Evolutionary conservation across 106 monocot species (phyloP).

Genomic region (Apostasia shenzhenica): DNA sequence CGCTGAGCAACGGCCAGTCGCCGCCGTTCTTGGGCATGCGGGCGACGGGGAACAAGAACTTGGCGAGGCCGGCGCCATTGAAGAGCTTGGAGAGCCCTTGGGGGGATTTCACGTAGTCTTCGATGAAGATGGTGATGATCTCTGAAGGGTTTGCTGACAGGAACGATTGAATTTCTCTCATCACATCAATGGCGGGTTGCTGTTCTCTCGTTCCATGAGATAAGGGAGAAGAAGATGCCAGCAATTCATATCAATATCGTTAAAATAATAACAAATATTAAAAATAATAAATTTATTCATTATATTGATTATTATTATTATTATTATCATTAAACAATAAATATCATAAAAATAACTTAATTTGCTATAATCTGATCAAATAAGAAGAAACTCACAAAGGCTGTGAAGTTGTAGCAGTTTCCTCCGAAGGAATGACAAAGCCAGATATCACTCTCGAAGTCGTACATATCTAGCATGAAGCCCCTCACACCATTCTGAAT

Average conservation of each 20-base stretch:
- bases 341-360: too few species aligned
- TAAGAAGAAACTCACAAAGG: conserved; percentile 32
- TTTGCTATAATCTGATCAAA: not conserved
- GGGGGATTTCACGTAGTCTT: conserved; percentile 50
- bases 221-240: not conserved
- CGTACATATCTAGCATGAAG: conserved; percentile 63
- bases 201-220: not conserved
- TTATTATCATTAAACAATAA: not conserved
- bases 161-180: conserved; percentile 50
- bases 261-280: not conserved
- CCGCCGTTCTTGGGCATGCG: conserved; percentile 61
- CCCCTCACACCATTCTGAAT: conserved; percentile 58
- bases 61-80: conserved; percentile 38
- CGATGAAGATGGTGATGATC: conserved; percentile 62
- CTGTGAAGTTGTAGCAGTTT: conserved; percentile 43
- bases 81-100: conserved; percentile 44
- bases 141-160: conserved; percentile 44
- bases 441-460: conserved; percentile 53
- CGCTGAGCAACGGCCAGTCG: conserved; percentile 50
- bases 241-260: not conserved
- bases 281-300: not conserved
- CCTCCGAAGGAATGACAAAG: conserved; percentile 54
- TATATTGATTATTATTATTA: not conserved
- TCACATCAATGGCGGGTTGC: conserved; percentile 63
- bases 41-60: conserved; percentile 56